These are phyloP conservation scores for Ceratopteris richardii DNA, from an alignment of 75 land plant genomes.

Conservation along the genomic window DNA sequence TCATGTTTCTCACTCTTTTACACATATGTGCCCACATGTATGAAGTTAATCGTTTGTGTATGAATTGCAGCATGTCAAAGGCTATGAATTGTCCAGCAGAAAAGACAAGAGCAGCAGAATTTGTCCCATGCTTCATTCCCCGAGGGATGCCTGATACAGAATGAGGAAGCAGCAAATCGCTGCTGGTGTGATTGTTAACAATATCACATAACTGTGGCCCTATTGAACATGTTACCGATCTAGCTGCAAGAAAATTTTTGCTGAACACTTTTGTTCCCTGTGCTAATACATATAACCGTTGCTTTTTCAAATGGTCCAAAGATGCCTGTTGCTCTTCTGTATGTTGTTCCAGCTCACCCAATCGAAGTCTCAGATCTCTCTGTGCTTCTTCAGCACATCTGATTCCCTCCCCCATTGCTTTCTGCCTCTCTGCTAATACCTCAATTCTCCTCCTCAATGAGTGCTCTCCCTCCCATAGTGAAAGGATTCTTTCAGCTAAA, in stretches of 20 bases:
- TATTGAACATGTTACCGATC: background rate
- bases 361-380: background rate
- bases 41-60: background rate
- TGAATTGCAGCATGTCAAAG: constrained; percentile 2
- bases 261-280: background rate
- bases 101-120: background rate
- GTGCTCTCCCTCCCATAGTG: constrained; percentile 4
- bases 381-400: background rate
- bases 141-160: background rate
- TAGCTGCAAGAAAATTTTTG: background rate
- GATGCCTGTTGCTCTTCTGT: background rate
- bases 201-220: background rate
- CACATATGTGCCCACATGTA: constrained; percentile 4
- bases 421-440: background rate
- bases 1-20: background rate
- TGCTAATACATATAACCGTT: background rate
- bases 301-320: background rate
- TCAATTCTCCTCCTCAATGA: constrained; percentile 2
- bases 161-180: background rate
- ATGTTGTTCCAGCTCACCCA: background rate
- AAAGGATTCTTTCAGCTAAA: background rate
- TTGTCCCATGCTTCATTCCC: background rate
- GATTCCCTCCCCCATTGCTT: constrained; percentile 1
- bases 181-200: background rate
- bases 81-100: constrained; percentile 1